phyloP scores from a whole-genome alignment of 2,329 filamentous ascomycete species.

The Chaetoscypha palmicola region DNA sequence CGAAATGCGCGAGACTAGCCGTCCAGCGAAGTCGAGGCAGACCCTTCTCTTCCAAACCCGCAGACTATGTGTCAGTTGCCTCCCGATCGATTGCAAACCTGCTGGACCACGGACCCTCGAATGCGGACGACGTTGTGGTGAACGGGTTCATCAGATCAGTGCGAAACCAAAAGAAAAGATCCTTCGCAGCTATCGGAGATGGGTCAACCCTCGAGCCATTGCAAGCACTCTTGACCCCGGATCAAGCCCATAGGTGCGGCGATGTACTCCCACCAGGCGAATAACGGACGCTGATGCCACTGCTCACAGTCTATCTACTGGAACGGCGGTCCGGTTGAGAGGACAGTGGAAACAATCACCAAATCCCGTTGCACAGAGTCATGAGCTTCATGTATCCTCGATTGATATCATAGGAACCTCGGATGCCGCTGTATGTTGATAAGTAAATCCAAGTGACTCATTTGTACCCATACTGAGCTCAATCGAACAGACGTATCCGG shows the following conservation, averaged over 20 bases:
- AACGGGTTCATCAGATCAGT: constrained; percentile 79
- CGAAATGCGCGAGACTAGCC: constrained; percentile 1
- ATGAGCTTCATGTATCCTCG: constrained; percentile 70
- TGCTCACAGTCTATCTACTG: constrained; percentile 63
- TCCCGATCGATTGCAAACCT: constrained; percentile 45
- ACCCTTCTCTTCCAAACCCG: constrained; percentile 1
- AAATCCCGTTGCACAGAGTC: constrained; percentile 58
- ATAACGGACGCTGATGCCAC: neutral
- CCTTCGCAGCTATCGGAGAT: constrained; percentile 81
- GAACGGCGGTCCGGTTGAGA: constrained; percentile 68
- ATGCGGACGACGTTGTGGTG: constrained; percentile 48
- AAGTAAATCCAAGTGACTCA: constrained; percentile 3
- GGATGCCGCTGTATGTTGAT: constrained; percentile 63
- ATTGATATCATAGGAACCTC: constrained; percentile 69
- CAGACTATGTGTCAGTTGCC: neutral
- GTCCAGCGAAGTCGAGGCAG: neutral
- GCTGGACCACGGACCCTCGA: constrained; percentile 43
- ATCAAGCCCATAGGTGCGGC: constrained; percentile 25
- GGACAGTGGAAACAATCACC: constrained; percentile 71
- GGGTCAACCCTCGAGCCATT: constrained; percentile 73
- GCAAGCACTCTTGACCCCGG: constrained; percentile 43
- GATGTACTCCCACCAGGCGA: constrained; percentile 2
- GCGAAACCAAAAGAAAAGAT: constrained; percentile 74
- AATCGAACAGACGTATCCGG: constrained; percentile 66
- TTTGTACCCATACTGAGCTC: constrained; percentile 15